These are phyloP conservation scores for Sporisorium reilianum DNA, from an alignment of 1,284 basidiomycete genomes.

Conservation along the genomic window DNA sequence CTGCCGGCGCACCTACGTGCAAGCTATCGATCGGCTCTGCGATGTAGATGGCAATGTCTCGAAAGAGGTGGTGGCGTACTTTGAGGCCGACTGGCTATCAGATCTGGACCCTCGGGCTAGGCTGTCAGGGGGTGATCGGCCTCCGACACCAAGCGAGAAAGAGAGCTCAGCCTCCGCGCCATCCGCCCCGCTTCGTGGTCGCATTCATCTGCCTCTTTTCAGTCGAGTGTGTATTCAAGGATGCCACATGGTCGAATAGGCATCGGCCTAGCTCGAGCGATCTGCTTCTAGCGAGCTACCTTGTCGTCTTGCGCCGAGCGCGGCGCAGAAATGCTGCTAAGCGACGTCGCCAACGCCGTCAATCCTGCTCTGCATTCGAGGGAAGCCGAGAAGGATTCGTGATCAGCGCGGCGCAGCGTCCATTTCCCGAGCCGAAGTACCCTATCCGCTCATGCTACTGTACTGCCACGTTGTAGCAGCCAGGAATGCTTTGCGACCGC, in stretches of 20 bases:
- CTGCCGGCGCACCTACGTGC: too few species aligned
- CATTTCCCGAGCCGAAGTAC: not conserved
- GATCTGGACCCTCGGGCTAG: conserved; percentile 15
- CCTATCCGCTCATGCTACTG: not conserved
- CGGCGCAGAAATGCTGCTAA: not conserved
- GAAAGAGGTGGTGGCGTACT: not conserved
- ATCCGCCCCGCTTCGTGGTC: not conserved
- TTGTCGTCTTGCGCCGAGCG: not conserved
- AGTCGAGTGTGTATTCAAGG: not conserved
- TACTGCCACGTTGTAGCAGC: not conserved
- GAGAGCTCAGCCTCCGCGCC: conserved; percentile 6
- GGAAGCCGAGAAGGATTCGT: not conserved
- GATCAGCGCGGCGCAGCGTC: not conserved
- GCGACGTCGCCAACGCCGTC: not conserved
- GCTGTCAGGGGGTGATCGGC: conserved; percentile 11
- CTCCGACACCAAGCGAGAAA: conserved; percentile 13
- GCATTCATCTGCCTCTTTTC: not conserved
- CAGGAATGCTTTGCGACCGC: not conserved
- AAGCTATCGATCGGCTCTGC: not conserved
- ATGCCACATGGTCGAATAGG: not conserved
- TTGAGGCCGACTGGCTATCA: not conserved
- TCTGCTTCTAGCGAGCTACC: not conserved
- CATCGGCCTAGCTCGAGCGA: not conserved
- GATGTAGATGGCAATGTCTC: too few species aligned
- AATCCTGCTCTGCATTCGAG: not conserved